Percentiles rank a stretch among this genome's conserved stretches.
Conservation (phyloP, 2,329 filamentous ascomycete genomes). For the Paecilomyces sp. region DNA sequence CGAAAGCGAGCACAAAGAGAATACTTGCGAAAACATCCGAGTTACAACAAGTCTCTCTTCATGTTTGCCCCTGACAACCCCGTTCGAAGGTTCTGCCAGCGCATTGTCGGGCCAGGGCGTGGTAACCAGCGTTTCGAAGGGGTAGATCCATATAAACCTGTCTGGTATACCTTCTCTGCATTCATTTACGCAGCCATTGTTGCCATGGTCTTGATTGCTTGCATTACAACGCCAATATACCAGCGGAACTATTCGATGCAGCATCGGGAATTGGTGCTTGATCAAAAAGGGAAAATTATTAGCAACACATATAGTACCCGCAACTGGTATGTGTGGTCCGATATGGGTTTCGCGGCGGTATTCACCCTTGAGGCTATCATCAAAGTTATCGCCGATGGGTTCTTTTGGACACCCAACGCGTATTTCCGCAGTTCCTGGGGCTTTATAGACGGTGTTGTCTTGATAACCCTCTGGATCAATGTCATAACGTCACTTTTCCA, state of each 20-base stretch:
- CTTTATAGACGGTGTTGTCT: constrained; percentile 84
- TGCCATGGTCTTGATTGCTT: constrained; percentile 95
- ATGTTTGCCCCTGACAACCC: constrained; percentile 74
- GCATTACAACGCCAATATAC: constrained; percentile 87
- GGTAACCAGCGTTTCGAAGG: constrained; percentile 84
- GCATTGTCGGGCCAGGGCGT: constrained; percentile 82
- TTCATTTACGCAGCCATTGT: constrained; percentile 92
- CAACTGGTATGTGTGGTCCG: constrained; percentile 95
- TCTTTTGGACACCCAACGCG: constrained; percentile 94
- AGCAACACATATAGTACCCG: constrained; percentile 51
- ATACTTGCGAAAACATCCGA: constrained; percentile 78
- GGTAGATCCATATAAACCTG: constrained; percentile 74
- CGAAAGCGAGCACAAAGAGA: constrained; percentile 85
- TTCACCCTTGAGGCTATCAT: constrained; percentile 83
- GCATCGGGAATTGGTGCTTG: background rate
- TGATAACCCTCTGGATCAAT: constrained; percentile 93
- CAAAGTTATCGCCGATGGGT: constrained; percentile 90
- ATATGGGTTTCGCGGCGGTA: constrained; percentile 78
- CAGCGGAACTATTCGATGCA: constrained; percentile 73
- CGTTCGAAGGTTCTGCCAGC: constrained; percentile 75
- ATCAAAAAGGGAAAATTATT: constrained; percentile 18
- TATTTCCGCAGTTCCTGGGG: constrained; percentile 97
- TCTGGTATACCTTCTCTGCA: constrained; percentile 91
- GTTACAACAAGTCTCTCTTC: constrained; percentile 87
- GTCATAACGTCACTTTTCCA: constrained; percentile 75